Evolutionary conservation across 352 stramenopile genomes (phyloP).

Genomic region (Pythium utonaiense): DNA sequence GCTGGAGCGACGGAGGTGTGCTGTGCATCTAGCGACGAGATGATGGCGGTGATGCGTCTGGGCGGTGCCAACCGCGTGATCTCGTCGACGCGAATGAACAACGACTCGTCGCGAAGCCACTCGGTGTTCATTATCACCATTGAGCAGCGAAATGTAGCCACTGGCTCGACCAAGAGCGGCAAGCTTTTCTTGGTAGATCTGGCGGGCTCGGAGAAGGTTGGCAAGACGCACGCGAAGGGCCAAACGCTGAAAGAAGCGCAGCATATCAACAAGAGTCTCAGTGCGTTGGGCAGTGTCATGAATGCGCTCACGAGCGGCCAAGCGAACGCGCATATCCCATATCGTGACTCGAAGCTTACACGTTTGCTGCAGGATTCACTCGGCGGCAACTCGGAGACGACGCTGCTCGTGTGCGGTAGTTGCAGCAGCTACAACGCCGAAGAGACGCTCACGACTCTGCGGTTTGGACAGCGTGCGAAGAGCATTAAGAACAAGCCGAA

Average conservation of each 20-base stretch:
- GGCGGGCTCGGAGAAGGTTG: constrained; percentile 83
- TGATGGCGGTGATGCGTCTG: constrained; percentile 70
- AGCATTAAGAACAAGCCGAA: constrained; percentile 80
- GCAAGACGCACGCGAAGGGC: constrained; percentile 86
- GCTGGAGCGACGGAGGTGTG: too few relatives aligned
- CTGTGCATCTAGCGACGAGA: constrained; percentile 73
- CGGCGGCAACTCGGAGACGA: constrained; percentile 87
- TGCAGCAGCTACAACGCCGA: constrained; percentile 65
- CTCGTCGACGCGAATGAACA: constrained; percentile 91
- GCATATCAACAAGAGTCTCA: constrained; percentile 92
- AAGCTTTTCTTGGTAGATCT: constrained; percentile 94
- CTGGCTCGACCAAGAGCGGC: constrained; percentile 80
- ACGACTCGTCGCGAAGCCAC: constrained; percentile 84
- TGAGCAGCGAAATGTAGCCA: constrained; percentile 35
- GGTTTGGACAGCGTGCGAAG: constrained; percentile 74
- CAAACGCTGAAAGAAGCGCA: constrained; percentile 88
- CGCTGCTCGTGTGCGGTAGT: constrained; percentile 62
- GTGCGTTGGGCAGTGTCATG: constrained; percentile 91
- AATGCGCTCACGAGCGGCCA: constrained; percentile 84
- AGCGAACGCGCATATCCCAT: constrained; percentile 84
- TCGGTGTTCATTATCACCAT: constrained; percentile 88
- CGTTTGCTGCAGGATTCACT: constrained; percentile 87
- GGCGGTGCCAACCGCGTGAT: too few relatives aligned
- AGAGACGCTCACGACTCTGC: constrained; percentile 69
- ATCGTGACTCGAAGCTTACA: constrained; percentile 91